Evolutionary conservation across 2,329 filamentous ascomycete genomes (phyloP).

Genomic region (Colletotrichum melonis): DNA sequence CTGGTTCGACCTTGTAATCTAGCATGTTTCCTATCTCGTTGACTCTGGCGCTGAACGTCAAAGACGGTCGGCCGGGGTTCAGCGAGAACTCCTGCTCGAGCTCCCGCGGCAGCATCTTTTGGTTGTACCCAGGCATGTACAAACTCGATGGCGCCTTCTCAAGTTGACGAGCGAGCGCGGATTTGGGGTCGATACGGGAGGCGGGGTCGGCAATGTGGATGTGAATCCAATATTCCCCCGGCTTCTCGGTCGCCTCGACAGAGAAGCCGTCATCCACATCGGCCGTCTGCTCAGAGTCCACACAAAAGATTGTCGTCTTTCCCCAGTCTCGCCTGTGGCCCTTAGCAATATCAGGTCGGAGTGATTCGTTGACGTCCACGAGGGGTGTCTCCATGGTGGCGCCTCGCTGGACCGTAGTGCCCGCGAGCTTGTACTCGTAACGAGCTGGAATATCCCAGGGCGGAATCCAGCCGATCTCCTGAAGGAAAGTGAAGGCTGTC

Average conservation of each 20-base stretch:
- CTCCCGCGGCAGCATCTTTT: slow-evolving; percentile 66
- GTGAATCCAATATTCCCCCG: slow-evolving; percentile 77
- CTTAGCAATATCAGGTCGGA: slow-evolving; percentile 56
- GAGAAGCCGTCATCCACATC: slow-evolving; percentile 87
- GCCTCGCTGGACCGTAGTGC: slow-evolving; percentile 54
- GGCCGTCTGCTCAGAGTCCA: slow-evolving; percentile 73
- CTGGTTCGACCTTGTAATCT: slow-evolving; percentile 65
- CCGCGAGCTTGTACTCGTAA: slow-evolving; percentile 69
- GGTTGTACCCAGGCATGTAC: slow-evolving; percentile 68
- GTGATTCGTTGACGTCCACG: slow-evolving; percentile 44
- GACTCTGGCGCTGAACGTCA: slow-evolving; percentile 73
- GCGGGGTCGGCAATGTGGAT: slow-evolving; percentile 84
- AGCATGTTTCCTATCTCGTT: slow-evolving; percentile 64
- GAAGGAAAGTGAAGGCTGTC: slow-evolving; percentile 74
- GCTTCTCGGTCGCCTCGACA: slow-evolving; percentile 66
- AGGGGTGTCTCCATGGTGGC: slow-evolving; percentile 54
- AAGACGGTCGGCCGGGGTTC: slow-evolving; percentile 58
- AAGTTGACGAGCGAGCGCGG: slow-evolving; percentile 69
- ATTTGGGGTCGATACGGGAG: slow-evolving; percentile 72
- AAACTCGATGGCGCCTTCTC: slow-evolving; percentile 69
- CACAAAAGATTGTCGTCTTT: slow-evolving; percentile 74
- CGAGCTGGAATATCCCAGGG: slow-evolving; percentile 77
- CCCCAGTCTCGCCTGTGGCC: slow-evolving; percentile 69
- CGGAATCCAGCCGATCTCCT: slow-evolving; percentile 78
- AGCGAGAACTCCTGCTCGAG: slow-evolving; percentile 64